These are phyloP conservation scores for Herpetomonas tarakana DNA, from an alignment of 208 protist species.

Conservation along the genomic window DNA sequence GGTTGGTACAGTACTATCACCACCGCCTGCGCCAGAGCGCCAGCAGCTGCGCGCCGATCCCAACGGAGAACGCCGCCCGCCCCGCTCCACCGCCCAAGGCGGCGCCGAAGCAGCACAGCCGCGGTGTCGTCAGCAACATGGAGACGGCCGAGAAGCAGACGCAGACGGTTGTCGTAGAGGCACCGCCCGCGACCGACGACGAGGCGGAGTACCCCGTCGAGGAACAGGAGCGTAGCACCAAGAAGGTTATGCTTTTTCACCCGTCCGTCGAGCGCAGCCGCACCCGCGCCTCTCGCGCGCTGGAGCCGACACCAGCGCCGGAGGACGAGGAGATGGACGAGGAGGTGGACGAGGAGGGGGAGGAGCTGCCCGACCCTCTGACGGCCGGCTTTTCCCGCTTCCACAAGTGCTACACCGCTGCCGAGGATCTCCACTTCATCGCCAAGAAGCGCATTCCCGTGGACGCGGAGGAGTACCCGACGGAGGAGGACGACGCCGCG, in stretches of 20 bases:
- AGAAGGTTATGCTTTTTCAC: not conserved
- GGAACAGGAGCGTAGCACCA: not conserved
- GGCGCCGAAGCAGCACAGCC: not conserved
- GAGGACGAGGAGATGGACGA: constrained; percentile 1
- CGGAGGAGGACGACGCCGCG: not conserved
- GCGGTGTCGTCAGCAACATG: not conserved
- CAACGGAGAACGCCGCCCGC: not conserved
- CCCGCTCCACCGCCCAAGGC: not conserved
- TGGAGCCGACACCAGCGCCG: not conserved
- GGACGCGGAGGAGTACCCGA: constrained; percentile 8
- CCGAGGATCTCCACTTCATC: constrained; percentile 10
- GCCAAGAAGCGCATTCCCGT: constrained; percentile 16
- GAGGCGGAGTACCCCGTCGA: not conserved
- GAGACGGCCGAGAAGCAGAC: not conserved
- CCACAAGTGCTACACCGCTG: not conserved
- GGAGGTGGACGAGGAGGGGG: not conserved
- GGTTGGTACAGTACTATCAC: constrained; percentile 37
- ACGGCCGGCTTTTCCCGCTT: not conserved
- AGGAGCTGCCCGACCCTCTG: constrained; percentile 4
- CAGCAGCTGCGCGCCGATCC: not conserved
- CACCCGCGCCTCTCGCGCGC: not conserved
- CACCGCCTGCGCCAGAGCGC: not conserved
- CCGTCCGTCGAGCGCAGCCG: not conserved
- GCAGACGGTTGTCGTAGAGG: not conserved
- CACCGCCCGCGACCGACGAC: not conserved